phyloP scores from a whole-genome alignment of 805 yeast genomes.

The Starmerella stigmatis region DNA sequence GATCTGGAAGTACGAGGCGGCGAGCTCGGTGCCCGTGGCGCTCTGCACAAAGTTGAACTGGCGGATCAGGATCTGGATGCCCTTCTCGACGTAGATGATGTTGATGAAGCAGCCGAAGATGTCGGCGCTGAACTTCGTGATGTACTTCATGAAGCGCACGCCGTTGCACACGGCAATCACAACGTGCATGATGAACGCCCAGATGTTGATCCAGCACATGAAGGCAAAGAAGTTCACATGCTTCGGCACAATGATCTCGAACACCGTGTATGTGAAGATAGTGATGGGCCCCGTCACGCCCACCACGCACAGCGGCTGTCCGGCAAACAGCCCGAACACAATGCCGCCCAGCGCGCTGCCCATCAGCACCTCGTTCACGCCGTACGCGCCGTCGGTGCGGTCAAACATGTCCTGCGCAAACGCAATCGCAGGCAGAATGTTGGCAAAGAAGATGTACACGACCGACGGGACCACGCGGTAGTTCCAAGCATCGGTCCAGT shows the following conservation, averaged over 20 bases:
- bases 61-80: conserved; percentile 63
- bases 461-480: conserved; percentile 84
- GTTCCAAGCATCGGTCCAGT: conserved; percentile 72
- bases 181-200: conserved; percentile 80
- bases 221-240: conserved; percentile 61
- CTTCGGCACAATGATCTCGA: conserved; percentile 50
- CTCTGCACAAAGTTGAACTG: conserved; percentile 46
- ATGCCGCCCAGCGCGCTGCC: conserved; percentile 83
- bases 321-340: conserved; percentile 72
- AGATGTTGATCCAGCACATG: conserved; percentile 90
- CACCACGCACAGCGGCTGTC: conserved; percentile 88
- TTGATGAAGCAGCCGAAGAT: conserved; percentile 88
- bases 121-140: conserved; percentile 78
- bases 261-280: conserved; percentile 85
- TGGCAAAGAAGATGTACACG: conserved; percentile 76
- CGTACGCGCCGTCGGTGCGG: conserved; percentile 74
- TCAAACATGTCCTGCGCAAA: conserved; percentile 97
- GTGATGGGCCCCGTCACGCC: conserved; percentile 96
- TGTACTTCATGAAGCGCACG: conserved; percentile 55
- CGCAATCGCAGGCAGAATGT: conserved; percentile 83
- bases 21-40: conserved; percentile 11
- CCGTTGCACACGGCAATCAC: conserved; percentile 58
- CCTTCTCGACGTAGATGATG: conserved; percentile 79
- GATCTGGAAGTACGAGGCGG: conserved; percentile 60
- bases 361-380: conserved; percentile 79